phyloP scores from a whole-genome alignment of 1,139 yeast genomes.

The Pneumocystis murina region DNA sequence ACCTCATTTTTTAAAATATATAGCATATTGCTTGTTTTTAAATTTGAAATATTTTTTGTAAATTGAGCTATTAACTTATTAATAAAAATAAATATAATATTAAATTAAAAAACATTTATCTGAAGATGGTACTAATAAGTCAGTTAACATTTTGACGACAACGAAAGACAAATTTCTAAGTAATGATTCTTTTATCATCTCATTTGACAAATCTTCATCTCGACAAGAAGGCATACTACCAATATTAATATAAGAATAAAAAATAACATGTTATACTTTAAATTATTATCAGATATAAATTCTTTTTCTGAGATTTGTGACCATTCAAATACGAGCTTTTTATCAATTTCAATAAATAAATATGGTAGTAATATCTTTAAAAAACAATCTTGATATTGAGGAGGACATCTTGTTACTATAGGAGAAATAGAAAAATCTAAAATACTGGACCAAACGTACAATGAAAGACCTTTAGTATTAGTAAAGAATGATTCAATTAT shows the following conservation, averaged over 20 bases:
- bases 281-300: constrained; percentile 9
- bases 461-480: constrained; percentile 70
- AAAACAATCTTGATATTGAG: constrained; percentile 47
- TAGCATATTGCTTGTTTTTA: not conserved
- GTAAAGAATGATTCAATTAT: constrained; percentile 81
- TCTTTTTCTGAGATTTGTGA: constrained; percentile 25
- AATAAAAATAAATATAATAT: not conserved
- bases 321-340: constrained; percentile 61
- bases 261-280: constrained; percentile 4
- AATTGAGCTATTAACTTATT: not conserved
- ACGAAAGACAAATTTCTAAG: constrained; percentile 85
- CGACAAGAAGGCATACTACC: constrained; percentile 54
- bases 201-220: constrained; percentile 82
- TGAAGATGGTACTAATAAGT: constrained; percentile 2
- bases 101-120: not conserved
- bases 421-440: constrained; percentile 77
- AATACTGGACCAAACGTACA: constrained; percentile 96
- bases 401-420: constrained; percentile 78
- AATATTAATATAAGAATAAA: not conserved
- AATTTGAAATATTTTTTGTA: not conserved
- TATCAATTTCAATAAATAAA: constrained; percentile 57
- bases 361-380: constrained; percentile 66
- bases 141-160: constrained; percentile 55
- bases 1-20: not conserved
- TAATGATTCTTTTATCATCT: constrained; percentile 95